Percentiles rank a stretch among this genome's conserved stretches.
Evolutionary conservation across 352 stramenopile genomes (phyloP).

Genomic region (Globisporangium spinosum): DNA sequence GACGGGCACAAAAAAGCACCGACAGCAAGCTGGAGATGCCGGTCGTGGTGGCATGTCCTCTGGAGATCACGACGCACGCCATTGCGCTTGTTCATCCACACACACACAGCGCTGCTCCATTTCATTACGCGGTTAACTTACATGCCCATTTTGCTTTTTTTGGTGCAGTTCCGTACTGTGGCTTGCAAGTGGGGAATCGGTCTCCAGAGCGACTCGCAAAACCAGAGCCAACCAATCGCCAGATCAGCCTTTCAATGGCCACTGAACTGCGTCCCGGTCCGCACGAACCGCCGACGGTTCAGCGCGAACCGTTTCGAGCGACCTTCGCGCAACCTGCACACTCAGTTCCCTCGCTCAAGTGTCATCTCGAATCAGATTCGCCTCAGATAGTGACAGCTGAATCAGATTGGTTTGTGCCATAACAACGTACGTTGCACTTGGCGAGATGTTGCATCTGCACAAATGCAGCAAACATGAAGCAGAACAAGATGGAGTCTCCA

Average conservation of each 20-base stretch:
- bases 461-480: neutral
- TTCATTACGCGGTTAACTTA: conserved; percentile 41
- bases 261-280: conserved; percentile 34
- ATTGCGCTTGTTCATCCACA: neutral
- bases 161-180: conserved; percentile 87
- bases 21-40: neutral
- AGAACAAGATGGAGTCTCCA: neutral
- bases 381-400: neutral
- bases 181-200: conserved; percentile 15
- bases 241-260: conserved; percentile 35
- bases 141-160: conserved; percentile 85
- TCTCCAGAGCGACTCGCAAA: conserved; percentile 27
- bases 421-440: neutral
- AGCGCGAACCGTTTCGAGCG: conserved; percentile 21
- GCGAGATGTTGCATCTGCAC: neutral
- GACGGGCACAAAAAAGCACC: neutral
- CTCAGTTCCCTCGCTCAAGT: neutral
- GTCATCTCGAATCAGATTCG: neutral
- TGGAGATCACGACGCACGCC: neutral
- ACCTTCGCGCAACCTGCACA: conserved; percentile 30
- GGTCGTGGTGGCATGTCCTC: neutral
- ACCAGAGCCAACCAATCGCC: conserved; percentile 75
- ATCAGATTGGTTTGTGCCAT: neutral
- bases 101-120: conserved; percentile 4
- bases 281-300: conserved; percentile 20